Evolutionary conservation across 192 early-diverging fungal genomes (phyloP).

Genomic region (Geranomyces michiganensis): DNA sequence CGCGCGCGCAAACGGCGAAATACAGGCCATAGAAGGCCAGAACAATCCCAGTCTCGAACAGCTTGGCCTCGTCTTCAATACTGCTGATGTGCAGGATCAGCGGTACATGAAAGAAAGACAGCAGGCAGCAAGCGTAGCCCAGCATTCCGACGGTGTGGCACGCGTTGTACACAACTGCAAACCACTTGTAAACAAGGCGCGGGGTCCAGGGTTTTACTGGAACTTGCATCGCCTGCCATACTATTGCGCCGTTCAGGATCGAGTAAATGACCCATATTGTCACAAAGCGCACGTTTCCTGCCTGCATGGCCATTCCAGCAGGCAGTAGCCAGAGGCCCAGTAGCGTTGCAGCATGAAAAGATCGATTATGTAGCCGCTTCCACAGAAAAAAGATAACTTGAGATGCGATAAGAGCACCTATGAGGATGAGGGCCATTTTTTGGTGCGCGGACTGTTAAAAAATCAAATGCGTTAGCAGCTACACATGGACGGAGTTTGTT

Average conservation of each 20-base stretch:
- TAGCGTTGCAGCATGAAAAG: conserved; percentile 50
- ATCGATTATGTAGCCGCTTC: conserved; percentile 46
- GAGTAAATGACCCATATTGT: conserved; percentile 47
- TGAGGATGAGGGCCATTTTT: conserved; percentile 54
- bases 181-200: conserved; percentile 55
- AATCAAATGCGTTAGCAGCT: too few relatives aligned
- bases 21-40: conserved; percentile 58
- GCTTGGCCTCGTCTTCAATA: conserved; percentile 37
- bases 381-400: conserved; percentile 52
- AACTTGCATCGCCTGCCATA: conserved; percentile 41
- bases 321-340: conserved; percentile 57
- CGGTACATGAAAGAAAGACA: conserved; percentile 51
- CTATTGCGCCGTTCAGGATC: conserved; percentile 43
- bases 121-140: conserved; percentile 45
- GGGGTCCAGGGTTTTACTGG: conserved; percentile 52
- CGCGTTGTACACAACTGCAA: conserved; percentile 43
- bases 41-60: conserved; percentile 52
- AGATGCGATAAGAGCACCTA: conserved; percentile 45
- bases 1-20: conserved; percentile 54
- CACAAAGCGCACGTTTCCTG: conserved; percentile 48
- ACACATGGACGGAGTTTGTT: too few relatives aligned
- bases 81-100: conserved; percentile 40
- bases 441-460: conserved; percentile 38
- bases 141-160: conserved; percentile 44
- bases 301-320: conserved; percentile 39